These are phyloP conservation scores for Daldinia grandis DNA, from an alignment of 495 filamentous ascomycete species.

Conservation along the genomic window DNA sequence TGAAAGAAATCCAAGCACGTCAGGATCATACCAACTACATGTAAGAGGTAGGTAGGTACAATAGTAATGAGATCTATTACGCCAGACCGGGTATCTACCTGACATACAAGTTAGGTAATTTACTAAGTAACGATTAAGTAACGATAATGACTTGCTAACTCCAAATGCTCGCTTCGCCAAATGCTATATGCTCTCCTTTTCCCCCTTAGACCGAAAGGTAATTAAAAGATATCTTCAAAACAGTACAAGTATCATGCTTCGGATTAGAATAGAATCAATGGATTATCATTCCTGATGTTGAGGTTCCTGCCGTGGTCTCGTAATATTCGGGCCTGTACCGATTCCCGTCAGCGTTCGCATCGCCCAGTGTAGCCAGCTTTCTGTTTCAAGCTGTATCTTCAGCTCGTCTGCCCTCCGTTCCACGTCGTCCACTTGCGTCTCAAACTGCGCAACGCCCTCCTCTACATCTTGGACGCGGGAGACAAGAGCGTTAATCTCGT, in stretches of 20 bases:
- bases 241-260: neutral
- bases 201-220: neutral
- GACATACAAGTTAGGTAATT: slow-evolving; percentile 24
- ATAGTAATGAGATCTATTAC: slow-evolving; percentile 8
- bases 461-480: slow-evolving; percentile 90
- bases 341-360: slow-evolving; percentile 67
- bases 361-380: slow-evolving; percentile 68
- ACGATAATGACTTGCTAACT: slow-evolving; percentile 24
- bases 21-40: neutral
- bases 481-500: slow-evolving; percentile 83
- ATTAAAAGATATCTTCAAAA: slow-evolving; percentile 12
- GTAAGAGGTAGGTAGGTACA: neutral
- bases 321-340: slow-evolving; percentile 65
- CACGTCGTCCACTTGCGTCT: slow-evolving; percentile 78
- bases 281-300: slow-evolving; percentile 5
- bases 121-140: neutral
- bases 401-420: slow-evolving; percentile 78
- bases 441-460: slow-evolving; percentile 81
- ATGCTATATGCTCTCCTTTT: slow-evolving; percentile 31
- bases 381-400: slow-evolving; percentile 68
- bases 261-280: neutral
- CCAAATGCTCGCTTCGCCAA: slow-evolving; percentile 39
- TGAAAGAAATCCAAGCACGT: neutral
- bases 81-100: slow-evolving; percentile 32
- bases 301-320: slow-evolving; percentile 34